Evolutionary conservation across 1,139 yeast species (phyloP).

Genomic region (Protomyces pachydermus): DNA sequence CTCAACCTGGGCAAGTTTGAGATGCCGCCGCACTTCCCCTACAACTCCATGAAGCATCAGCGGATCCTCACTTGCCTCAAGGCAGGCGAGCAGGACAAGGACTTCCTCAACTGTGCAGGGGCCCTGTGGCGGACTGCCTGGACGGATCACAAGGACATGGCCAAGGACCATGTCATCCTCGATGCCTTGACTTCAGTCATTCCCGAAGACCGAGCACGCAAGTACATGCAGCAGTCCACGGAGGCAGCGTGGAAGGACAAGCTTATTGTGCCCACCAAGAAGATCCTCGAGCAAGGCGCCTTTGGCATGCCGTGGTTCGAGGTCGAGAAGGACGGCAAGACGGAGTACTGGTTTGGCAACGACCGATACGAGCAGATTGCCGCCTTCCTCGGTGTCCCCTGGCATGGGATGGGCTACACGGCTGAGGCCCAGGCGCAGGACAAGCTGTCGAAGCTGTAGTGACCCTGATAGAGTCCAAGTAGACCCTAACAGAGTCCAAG

Average conservation of each 20-base stretch:
- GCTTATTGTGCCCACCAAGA: conserved; percentile 7
- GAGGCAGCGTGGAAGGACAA: conserved; percentile 3
- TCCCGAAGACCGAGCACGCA: conserved; percentile 3
- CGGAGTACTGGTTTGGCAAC: conserved; percentile 17
- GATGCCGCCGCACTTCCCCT: conserved; percentile 12
- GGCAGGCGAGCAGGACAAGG: conserved; percentile 6
- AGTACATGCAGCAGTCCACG: conserved; percentile 7
- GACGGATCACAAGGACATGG: conserved; percentile 26
- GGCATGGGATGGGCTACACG: conserved; percentile 4
- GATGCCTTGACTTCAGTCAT: conserved; percentile 15
- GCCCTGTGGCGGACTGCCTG: conserved; percentile 17
- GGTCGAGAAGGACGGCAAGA: conserved; percentile 7
- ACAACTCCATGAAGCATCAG: conserved; percentile 18
- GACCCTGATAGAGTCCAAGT: no score
- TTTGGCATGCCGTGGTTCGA: conserved; percentile 25
- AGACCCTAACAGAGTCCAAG: no score
- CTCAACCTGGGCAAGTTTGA: conserved; percentile 16
- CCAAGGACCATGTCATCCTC: background rate
- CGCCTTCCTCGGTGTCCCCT: conserved; percentile 6
- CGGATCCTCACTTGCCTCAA: conserved; percentile 4
- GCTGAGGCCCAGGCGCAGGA: background rate
- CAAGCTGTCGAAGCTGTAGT: background rate
- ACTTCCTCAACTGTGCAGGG: conserved; percentile 18
- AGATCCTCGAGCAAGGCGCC: conserved; percentile 14
- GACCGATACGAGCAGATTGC: conserved; percentile 19